Evolutionary conservation across 345 rosid species (phyloP).

Genomic region (Eutrema japonicum): DNA sequence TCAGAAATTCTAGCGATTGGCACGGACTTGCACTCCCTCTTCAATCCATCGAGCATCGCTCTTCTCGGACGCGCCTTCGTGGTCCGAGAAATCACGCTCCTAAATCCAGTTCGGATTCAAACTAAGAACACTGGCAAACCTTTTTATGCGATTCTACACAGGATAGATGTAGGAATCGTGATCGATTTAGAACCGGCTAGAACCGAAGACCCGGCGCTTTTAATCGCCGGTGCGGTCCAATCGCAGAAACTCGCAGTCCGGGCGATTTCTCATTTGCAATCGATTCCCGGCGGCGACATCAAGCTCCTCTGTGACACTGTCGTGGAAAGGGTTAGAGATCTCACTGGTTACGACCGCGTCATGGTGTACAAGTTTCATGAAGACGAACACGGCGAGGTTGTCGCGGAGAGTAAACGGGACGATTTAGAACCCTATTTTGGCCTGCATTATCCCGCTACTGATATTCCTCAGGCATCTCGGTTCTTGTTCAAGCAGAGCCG

Average conservation of each 20-base stretch:
- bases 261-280: slow-evolving; percentile 83
- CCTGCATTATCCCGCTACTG: slow-evolving; percentile 94
- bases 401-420: slow-evolving; percentile 76
- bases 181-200: slow-evolving; percentile 95
- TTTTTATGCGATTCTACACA: slow-evolving; percentile 83
- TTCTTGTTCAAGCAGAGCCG: slow-evolving; percentile 94
- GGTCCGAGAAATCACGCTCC: slow-evolving; percentile 81
- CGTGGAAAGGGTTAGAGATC: slow-evolving; percentile 76
- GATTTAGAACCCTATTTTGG: slow-evolving; percentile 92
- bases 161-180: slow-evolving; percentile 91
- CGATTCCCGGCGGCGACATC: slow-evolving; percentile 93
- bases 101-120: slow-evolving; percentile 89
- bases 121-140: slow-evolving; percentile 78
- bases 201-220: slow-evolving; percentile 90
- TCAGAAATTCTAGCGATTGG: slow-evolving; percentile 63
- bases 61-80: slow-evolving; percentile 79
- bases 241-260: slow-evolving; percentile 93
- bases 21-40: slow-evolving; percentile 70
- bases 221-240: slow-evolving; percentile 97
- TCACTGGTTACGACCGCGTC: slow-evolving; percentile 91
- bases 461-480: slow-evolving; percentile 94
- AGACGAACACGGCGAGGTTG: slow-evolving; percentile 96
- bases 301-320: slow-evolving; percentile 87
- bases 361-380: slow-evolving; percentile 98
- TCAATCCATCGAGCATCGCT: slow-evolving; percentile 57